Percentiles rank a stretch among this genome's conserved stretches.
phyloP scores from a whole-genome alignment of 169 alveolate genomes.

The Nephromyces sp. region DNA sequence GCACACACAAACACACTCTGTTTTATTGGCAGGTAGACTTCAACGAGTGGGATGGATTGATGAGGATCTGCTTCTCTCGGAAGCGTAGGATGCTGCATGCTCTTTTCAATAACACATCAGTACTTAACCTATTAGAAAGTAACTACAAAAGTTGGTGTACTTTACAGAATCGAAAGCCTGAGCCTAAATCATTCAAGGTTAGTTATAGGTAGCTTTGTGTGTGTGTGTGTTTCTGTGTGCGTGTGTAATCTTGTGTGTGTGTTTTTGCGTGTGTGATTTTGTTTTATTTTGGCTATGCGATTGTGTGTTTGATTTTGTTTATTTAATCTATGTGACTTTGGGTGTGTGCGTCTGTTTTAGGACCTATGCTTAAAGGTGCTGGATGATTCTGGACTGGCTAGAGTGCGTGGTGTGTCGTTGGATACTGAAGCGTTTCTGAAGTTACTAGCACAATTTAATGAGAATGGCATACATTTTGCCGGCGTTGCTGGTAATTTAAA shows the following conservation, averaged over 20 bases:
- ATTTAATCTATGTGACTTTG: background rate
- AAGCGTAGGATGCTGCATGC: conserved; percentile 93
- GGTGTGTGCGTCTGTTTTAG: no score
- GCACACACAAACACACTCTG: no score
- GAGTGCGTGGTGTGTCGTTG: conserved; percentile 67
- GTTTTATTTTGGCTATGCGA: background rate
- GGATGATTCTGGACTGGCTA: conserved; percentile 49
- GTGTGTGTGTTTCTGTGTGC: background rate
- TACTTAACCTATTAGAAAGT: conserved; percentile 78
- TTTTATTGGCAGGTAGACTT: conserved; percentile 81
- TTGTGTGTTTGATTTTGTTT: background rate
- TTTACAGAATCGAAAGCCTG: conserved; percentile 52
- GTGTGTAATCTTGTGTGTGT: background rate
- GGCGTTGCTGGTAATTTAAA: conserved; percentile 29
- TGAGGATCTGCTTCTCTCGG: conserved; percentile 91
- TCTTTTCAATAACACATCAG: conserved; percentile 83
- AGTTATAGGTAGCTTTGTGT: background rate
- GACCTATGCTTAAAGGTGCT: conserved; percentile 42
- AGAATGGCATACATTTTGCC: conserved; percentile 71
- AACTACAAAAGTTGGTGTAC: conserved; percentile 81
- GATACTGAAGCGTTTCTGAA: conserved; percentile 71
- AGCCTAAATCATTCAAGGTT: conserved; percentile 8
- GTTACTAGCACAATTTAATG: conserved; percentile 71
- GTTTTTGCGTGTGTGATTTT: background rate
- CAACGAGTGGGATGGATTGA: conserved; percentile 96